phyloP scores from a whole-genome alignment of 2,329 filamentous ascomycete species.

The Zasmidium angulare region DNA sequence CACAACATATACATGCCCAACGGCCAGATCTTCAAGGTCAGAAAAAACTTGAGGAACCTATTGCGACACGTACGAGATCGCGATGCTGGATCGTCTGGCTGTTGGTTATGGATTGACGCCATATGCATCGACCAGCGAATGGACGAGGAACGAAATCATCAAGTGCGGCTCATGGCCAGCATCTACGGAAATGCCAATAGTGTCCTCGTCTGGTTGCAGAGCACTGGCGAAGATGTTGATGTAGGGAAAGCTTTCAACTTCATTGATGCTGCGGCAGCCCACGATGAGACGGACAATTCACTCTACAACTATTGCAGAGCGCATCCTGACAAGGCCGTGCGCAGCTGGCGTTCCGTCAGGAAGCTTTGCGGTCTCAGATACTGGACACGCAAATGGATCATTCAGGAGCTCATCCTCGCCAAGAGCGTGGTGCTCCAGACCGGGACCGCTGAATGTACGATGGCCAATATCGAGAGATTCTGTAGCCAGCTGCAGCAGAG shows the following conservation, averaged over 20 bases:
- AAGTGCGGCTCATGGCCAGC: constrained; percentile 7
- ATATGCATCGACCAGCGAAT: constrained; percentile 11
- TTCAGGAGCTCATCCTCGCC: not conserved
- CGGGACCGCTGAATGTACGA: not conserved
- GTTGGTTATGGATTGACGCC: constrained; percentile 15
- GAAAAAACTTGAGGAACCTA: not conserved
- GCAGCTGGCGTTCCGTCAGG: not conserved
- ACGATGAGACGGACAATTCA: not conserved
- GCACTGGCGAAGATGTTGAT: not conserved
- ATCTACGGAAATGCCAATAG: constrained; percentile 9
- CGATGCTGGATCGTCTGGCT: constrained; percentile 11
- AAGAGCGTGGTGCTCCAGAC: not conserved
- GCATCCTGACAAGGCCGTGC: not conserved
- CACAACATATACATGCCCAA: not conserved
- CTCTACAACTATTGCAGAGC: not conserved
- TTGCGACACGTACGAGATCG: not conserved
- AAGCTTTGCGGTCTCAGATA: not conserved
- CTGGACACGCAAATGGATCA: not conserved
- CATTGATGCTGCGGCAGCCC: not conserved
- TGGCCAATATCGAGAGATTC: not conserved
- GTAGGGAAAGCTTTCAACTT: not conserved
- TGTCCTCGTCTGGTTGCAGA: constrained; percentile 8
- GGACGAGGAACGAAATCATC: constrained; percentile 2
- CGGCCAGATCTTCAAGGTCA: not conserved
- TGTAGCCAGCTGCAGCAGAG: not conserved